Percentiles rank a stretch among this genome's conserved stretches.
Conservation (phyloP, 768 basidiomycete genomes). For the Kwoniella europaea region DNA sequence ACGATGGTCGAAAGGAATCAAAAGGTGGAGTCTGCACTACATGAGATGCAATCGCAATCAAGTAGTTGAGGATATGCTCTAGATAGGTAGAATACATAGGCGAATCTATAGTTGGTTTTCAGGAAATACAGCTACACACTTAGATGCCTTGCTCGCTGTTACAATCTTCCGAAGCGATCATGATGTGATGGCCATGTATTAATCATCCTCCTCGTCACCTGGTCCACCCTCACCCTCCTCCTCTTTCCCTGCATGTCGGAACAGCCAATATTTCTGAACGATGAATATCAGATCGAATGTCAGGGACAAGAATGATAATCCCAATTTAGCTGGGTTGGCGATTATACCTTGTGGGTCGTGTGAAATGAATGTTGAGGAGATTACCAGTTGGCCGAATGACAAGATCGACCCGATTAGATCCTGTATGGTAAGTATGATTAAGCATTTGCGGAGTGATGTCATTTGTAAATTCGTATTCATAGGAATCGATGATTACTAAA, state of each 20-base stretch:
- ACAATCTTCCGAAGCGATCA: neutral
- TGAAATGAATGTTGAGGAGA: conserved; percentile 46
- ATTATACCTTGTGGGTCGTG: conserved; percentile 50
- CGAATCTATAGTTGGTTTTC: neutral
- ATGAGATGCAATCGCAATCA: neutral
- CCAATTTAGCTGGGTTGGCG: conserved; percentile 56
- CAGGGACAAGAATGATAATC: conserved; percentile 41
- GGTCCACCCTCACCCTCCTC: conserved; percentile 14
- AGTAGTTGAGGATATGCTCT: neutral
- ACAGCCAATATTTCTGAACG: conserved; percentile 44
- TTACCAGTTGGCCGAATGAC: conserved; percentile 51
- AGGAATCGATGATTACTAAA: neutral
- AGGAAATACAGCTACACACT: no score
- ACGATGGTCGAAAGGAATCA: no score
- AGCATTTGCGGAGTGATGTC: neutral
- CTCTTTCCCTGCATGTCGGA: neutral
- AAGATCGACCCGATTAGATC: conserved; percentile 57
- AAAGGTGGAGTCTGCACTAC: no score
- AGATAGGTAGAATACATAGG: neutral
- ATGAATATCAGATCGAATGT: conserved; percentile 45
- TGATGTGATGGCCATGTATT: neutral
- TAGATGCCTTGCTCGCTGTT: no score
- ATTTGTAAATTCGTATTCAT: neutral
- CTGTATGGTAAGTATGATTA: conserved; percentile 16
- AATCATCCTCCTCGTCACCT: conserved; percentile 20